Conservation (phyloP, 176 grass and related monocot genomes). For the Aegilops umbellulata region DNA sequence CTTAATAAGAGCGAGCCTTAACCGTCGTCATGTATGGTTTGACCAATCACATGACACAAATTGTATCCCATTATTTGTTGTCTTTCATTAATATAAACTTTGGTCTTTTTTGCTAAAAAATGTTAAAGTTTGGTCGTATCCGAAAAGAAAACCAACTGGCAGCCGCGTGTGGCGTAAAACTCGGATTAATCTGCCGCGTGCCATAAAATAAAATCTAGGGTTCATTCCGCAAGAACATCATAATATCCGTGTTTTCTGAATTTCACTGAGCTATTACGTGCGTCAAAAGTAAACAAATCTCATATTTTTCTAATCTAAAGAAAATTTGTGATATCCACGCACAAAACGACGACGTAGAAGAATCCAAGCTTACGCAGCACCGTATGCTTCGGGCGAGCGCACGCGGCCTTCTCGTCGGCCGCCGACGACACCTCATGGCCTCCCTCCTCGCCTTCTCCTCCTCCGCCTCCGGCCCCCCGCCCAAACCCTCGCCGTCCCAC, state of each 20-base stretch:
- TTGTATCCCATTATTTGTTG: too few relatives aligned
- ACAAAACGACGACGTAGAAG: not conserved
- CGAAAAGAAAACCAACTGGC: too few relatives aligned
- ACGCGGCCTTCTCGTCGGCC: constrained; percentile 14
- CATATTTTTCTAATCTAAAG: not conserved
- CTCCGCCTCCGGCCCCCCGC: not conserved
- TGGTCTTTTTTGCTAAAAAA: too few relatives aligned
- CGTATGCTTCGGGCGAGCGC: constrained; percentile 35
- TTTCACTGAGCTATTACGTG: not conserved
- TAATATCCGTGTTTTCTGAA: not conserved
- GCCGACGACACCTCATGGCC: constrained; percentile 21
- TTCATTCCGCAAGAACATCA: not conserved
- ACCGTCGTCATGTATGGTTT: too few relatives aligned
- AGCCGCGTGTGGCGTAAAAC: too few relatives aligned
- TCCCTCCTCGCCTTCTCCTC: not conserved
- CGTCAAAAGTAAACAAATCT: not conserved
- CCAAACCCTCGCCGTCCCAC: not conserved
- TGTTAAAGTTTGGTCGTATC: too few relatives aligned
- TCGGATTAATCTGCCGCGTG: too few relatives aligned
- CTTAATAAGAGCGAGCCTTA: too few relatives aligned
- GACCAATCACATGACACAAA: too few relatives aligned
- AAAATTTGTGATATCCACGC: constrained; percentile 1
- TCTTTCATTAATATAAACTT: too few relatives aligned
- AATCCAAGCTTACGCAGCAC: not conserved
- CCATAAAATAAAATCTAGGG: not conserved